phyloP scores from a whole-genome alignment of 176 grass and related monocot genomes.

The Triticum timopheevii region DNA sequence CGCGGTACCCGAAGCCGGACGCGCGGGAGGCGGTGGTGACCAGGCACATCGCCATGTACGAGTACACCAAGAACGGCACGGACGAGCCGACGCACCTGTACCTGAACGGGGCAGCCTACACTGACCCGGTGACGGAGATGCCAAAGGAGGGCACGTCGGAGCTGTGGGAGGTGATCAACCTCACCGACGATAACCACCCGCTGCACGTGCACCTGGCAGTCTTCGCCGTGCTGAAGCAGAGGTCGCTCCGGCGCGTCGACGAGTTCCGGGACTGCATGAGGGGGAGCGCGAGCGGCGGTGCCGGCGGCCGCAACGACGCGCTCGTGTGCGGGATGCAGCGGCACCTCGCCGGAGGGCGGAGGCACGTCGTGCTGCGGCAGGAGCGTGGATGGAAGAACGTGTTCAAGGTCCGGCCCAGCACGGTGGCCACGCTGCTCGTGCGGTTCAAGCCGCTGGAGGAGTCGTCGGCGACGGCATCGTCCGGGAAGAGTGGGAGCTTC shows the following conservation, averaged over 20 bases:
- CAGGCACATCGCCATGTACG: slow-evolving; percentile 77
- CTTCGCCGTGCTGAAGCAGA: slow-evolving; percentile 55
- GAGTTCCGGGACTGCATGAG: slow-evolving; percentile 69
- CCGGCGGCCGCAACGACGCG: slow-evolving; percentile 49
- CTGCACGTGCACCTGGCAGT: slow-evolving; percentile 76
- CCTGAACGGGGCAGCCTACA: slow-evolving; percentile 68
- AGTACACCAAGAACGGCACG: slow-evolving; percentile 55
- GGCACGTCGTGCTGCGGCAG: slow-evolving; percentile 30
- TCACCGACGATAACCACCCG: slow-evolving; percentile 92
- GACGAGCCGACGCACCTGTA: slow-evolving; percentile 89
- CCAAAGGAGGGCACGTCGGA: slow-evolving; percentile 62
- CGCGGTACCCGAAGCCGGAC: slow-evolving; percentile 27
- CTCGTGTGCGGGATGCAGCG: slow-evolving; percentile 29
- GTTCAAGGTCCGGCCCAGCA: slow-evolving; percentile 65
- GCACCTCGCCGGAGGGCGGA: slow-evolving; percentile 28
- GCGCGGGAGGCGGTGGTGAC: background rate
- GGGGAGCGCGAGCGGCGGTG: slow-evolving; percentile 13
- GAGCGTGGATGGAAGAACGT: slow-evolving; percentile 96
- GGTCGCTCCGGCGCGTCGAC: slow-evolving; percentile 45
- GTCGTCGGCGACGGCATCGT: background rate
- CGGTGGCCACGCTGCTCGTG: slow-evolving; percentile 59
- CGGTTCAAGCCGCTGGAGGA: slow-evolving; percentile 56
- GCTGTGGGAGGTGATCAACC: slow-evolving; percentile 91
- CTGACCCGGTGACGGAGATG: slow-evolving; percentile 80
- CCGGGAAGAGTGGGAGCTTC: slow-evolving; percentile 21